Evolutionary conservation across 2,329 filamentous ascomycete species (phyloP).

Genomic region (Juglanconis sp.): DNA sequence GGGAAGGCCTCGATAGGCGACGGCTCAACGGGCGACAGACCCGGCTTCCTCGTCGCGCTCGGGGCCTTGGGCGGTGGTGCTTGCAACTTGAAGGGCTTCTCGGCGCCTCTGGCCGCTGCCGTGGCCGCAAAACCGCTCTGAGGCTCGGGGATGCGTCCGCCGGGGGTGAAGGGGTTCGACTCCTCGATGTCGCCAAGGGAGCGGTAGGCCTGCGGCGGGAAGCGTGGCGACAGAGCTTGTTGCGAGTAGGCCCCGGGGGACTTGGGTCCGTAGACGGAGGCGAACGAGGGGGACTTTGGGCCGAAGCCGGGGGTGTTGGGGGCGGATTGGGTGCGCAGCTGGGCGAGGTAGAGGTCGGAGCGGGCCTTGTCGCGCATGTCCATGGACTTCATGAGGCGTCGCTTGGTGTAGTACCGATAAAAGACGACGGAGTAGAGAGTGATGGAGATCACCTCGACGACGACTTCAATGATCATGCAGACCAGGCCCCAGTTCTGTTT

Average conservation of each 20-base stretch:
- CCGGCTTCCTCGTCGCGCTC: slow-evolving; percentile 62
- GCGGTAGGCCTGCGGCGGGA: slow-evolving; percentile 54
- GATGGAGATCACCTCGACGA: slow-evolving; percentile 88
- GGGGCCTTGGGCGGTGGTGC: slow-evolving; percentile 77
- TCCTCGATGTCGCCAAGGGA: slow-evolving; percentile 35
- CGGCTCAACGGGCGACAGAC: slow-evolving; percentile 54
- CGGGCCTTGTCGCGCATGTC: slow-evolving; percentile 89
- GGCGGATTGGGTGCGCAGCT: slow-evolving; percentile 79
- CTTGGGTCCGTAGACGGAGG: slow-evolving; percentile 27
- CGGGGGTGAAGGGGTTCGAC: slow-evolving; percentile 50
- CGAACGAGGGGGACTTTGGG: slow-evolving; percentile 59
- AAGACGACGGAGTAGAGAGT: slow-evolving; percentile 91
- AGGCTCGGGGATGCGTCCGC: slow-evolving; percentile 57
- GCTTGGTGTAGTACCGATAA: slow-evolving; percentile 97
- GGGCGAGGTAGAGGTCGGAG: slow-evolving; percentile 89
- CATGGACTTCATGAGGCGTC: slow-evolving; percentile 94
- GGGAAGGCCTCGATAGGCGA: slow-evolving; percentile 18
- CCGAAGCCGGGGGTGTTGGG: slow-evolving; percentile 92
- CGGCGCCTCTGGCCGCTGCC: slow-evolving; percentile 27
- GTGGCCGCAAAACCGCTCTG: slow-evolving; percentile 57
- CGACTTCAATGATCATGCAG: slow-evolving; percentile 95
- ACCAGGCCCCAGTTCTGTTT: slow-evolving; percentile 86
- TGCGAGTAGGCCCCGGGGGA: slow-evolving; percentile 38
- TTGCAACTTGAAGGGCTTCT: slow-evolving; percentile 77
- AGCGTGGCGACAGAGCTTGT: slow-evolving; percentile 58